Conservation (phyloP, 441 rosid genomes). For the Gossypium schwendimanii region DNA sequence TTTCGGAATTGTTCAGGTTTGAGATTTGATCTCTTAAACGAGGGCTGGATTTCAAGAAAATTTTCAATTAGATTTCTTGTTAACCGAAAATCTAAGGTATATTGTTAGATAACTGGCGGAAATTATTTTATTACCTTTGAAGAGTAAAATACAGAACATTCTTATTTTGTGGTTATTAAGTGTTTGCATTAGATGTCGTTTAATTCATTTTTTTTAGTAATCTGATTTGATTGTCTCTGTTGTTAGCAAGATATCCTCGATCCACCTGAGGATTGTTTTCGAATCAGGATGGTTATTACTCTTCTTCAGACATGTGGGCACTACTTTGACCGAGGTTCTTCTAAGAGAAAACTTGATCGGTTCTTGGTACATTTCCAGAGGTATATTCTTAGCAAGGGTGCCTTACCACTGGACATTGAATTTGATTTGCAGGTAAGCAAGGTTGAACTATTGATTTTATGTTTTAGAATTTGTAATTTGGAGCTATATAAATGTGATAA, state of each 20-base stretch:
- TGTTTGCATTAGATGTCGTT: constrained; percentile 1
- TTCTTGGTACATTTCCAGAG: constrained; percentile 91
- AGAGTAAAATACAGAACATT: neutral
- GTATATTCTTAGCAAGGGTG: constrained; percentile 81
- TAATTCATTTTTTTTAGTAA: constrained; percentile 12
- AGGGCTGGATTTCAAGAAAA: neutral
- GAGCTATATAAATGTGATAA: neutral
- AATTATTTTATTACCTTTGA: neutral
- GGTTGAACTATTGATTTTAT: neutral
- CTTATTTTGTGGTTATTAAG: neutral
- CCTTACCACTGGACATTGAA: constrained; percentile 80
- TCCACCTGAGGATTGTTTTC: constrained; percentile 96
- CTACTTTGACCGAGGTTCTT: constrained; percentile 95
- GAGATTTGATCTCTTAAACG: neutral
- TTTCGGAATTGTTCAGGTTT: neutral
- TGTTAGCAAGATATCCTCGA: constrained; percentile 80
- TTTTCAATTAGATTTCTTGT: neutral
- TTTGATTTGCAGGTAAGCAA: constrained; percentile 72
- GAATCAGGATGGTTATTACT: constrained; percentile 83
- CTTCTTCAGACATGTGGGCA: constrained; percentile 97
- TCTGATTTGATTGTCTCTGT: constrained; percentile 8
- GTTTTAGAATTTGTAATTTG: neutral
- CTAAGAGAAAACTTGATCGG: constrained; percentile 90
- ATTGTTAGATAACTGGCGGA: neutral
- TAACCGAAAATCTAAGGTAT: neutral